Conservation (phyloP, 2,329 filamentous ascomycete genomes). For the Diaporthe capsici region DNA sequence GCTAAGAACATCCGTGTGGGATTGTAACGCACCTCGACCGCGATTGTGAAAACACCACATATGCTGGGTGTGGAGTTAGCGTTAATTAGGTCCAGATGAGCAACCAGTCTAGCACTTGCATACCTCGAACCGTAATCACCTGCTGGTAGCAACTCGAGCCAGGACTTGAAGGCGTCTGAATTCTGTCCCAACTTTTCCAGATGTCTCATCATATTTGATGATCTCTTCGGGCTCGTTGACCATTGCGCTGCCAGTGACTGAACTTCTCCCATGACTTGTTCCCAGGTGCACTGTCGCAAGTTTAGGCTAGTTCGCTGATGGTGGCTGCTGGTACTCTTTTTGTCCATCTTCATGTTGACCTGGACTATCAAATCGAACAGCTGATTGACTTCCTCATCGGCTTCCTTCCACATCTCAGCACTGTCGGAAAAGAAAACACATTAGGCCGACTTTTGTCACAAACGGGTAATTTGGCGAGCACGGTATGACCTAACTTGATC, state of each 20-base stretch:
- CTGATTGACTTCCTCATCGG: neutral
- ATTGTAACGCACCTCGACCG: neutral
- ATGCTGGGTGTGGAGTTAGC: neutral
- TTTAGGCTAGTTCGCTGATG: neutral
- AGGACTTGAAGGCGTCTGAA: constrained; percentile 33
- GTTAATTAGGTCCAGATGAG: neutral
- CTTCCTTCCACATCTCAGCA: constrained; percentile 15
- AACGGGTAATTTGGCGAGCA: rapidly evolving
- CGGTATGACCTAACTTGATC: neutral
- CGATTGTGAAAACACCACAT: constrained; percentile 24
- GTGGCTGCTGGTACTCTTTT: neutral
- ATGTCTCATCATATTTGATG: constrained; percentile 13
- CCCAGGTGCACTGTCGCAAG: constrained; percentile 22
- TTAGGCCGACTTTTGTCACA: neutral
- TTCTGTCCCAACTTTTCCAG: constrained; percentile 36
- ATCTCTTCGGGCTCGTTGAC: constrained; percentile 31
- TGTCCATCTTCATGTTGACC: constrained; percentile 17
- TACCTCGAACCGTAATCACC: constrained; percentile 39
- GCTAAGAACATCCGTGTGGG: neutral
- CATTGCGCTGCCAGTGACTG: constrained; percentile 7
- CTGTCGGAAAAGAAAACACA: neutral
- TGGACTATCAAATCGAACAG: constrained; percentile 7
- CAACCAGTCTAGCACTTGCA: neutral
- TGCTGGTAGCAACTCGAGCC: constrained; percentile 35
- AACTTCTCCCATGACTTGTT: constrained; percentile 37